phyloP scores from a whole-genome alignment of 495 filamentous ascomycete genomes.

The Podospora bellae-mahoneyi region DNA sequence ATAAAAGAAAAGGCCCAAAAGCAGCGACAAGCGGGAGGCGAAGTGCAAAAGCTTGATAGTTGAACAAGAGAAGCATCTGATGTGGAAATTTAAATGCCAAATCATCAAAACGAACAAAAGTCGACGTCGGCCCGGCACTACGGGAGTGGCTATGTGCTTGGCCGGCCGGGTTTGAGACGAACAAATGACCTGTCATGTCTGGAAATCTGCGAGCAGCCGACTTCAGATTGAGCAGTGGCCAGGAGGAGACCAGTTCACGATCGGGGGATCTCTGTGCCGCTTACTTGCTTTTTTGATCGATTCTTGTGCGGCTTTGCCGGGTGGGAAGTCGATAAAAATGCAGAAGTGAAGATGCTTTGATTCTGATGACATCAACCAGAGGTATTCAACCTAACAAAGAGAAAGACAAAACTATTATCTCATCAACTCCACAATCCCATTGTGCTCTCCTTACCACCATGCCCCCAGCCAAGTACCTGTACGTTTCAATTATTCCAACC shows the following conservation, averaged over 20 bases:
- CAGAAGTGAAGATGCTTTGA: not conserved
- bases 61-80: not conserved
- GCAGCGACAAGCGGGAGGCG: not conserved
- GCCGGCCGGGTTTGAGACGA: not conserved
- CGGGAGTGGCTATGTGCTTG: not conserved
- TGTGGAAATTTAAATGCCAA: not conserved
- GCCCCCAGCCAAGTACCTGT: no score
- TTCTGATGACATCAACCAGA: not conserved
- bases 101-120: not conserved
- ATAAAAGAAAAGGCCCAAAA: not conserved
- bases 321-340: not conserved
- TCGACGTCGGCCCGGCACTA: not conserved
- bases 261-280: not conserved
- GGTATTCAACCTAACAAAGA: not conserved
- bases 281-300: not conserved
- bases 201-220: not conserved
- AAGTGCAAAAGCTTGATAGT: not conserved
- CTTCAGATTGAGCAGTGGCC: not conserved
- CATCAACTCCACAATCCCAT: no score
- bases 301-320: not conserved
- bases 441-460: no score
- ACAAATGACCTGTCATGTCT: not conserved
- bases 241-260: not conserved
- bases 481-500: no score
- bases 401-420: no score